These are phyloP conservation scores for Cercophora scortea DNA, from an alignment of 495 filamentous ascomycete genomes.

Conservation along the genomic window DNA sequence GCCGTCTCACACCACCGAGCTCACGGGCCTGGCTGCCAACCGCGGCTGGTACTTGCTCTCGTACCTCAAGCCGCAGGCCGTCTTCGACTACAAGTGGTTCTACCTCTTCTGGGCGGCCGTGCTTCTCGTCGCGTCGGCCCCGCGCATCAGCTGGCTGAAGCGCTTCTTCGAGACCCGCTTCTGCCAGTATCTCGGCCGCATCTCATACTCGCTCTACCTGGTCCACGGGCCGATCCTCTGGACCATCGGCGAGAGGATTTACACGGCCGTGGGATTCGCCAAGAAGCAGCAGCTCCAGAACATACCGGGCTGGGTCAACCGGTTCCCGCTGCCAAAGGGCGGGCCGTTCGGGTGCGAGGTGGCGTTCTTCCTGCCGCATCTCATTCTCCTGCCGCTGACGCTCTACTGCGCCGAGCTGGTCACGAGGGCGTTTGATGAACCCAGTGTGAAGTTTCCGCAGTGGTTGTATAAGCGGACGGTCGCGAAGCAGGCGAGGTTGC, in stretches of 20 bases:
- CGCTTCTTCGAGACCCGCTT: conserved; percentile 49
- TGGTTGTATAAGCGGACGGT: conserved; percentile 41
- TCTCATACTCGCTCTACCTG: conserved; percentile 59
- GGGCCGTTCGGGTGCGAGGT: conserved; percentile 49
- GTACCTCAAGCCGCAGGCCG: conserved; percentile 42
- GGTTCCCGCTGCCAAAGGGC: conserved; percentile 36
- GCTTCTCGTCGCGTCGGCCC: conserved; percentile 47
- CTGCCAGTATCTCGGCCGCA: conserved; percentile 56
- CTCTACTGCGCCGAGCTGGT: conserved; percentile 50
- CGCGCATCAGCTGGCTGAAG: conserved; percentile 34
- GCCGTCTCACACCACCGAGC: conserved; percentile 28
- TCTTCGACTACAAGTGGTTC: conserved; percentile 41
- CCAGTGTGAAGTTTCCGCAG: conserved; percentile 42
- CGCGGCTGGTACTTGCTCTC: conserved; percentile 39
- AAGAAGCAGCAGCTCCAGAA: conserved; percentile 26
- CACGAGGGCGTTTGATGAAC: conserved; percentile 49
- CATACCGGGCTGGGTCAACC: conserved; percentile 37
- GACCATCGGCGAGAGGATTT: conserved; percentile 35
- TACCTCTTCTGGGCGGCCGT: conserved; percentile 45
- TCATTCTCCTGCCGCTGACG: conserved; percentile 49
- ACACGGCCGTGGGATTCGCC: conserved; percentile 44
- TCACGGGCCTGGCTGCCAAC: conserved; percentile 25
- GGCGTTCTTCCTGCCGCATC: conserved; percentile 43
- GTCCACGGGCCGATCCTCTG: conserved; percentile 54
- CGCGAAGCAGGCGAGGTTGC: conserved; percentile 6